These are phyloP conservation scores for Chromosphaera perkinsii DNA, from an alignment of 208 protist genomes.

Conservation along the genomic window DNA sequence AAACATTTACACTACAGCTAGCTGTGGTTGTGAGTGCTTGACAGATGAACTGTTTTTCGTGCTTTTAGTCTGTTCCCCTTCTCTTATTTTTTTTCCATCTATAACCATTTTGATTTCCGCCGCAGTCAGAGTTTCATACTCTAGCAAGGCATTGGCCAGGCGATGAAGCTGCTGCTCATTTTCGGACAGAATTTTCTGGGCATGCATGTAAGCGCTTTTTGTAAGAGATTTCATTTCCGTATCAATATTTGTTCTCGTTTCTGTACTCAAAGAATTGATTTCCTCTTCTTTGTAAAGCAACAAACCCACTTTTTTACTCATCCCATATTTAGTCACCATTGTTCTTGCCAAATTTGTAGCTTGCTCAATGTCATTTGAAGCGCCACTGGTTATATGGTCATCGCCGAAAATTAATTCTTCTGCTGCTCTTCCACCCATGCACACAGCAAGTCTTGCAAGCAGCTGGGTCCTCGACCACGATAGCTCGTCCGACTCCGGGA, in stretches of 20 bases:
- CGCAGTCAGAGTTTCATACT: slow-evolving; percentile 43
- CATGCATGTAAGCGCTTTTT: slow-evolving; percentile 16
- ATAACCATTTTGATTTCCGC: slow-evolving; percentile 31
- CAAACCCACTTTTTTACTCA: slow-evolving; percentile 57
- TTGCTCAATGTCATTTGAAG: slow-evolving; percentile 75
- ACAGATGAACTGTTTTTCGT: no score
- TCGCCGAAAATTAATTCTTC: slow-evolving; percentile 84
- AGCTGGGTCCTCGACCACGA: slow-evolving; percentile 63
- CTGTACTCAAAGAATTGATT: slow-evolving; percentile 4
- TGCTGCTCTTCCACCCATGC: slow-evolving; percentile 85
- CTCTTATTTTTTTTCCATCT: slow-evolving; percentile 23
- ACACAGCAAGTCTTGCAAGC: slow-evolving; percentile 78
- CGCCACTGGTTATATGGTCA: slow-evolving; percentile 59
- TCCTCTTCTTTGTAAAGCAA: slow-evolving; percentile 21
- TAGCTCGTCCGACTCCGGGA: slow-evolving; percentile 49
- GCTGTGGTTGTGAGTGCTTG: no score
- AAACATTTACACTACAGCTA: no score
- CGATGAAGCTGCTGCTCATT: slow-evolving; percentile 38
- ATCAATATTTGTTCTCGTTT: slow-evolving; percentile 34
- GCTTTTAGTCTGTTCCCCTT: no score
- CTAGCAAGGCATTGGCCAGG: slow-evolving; percentile 45
- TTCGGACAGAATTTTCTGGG: slow-evolving; percentile 20
- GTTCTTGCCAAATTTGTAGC: slow-evolving; percentile 74
- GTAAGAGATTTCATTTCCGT: slow-evolving; percentile 31
- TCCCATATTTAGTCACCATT: slow-evolving; percentile 61